Evolutionary conservation across 2,329 filamentous ascomycete species (phyloP).

Genomic region (Pseudocercospora macadamiae): DNA sequence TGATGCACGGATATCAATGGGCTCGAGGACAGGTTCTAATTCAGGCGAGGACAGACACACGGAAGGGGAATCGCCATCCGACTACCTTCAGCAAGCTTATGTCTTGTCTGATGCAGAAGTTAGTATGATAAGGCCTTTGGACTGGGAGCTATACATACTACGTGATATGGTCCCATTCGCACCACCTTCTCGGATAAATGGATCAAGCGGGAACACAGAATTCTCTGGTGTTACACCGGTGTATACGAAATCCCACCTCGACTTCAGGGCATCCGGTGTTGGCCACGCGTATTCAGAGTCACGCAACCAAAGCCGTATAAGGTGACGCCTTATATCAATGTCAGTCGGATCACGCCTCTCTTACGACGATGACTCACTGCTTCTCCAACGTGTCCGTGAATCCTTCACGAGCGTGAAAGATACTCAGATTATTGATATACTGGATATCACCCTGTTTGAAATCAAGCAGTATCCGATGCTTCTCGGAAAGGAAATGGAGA

Average conservation of each 20-base stretch:
- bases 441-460: conserved; percentile 51
- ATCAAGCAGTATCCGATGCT: conserved; percentile 42
- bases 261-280: conserved; percentile 43
- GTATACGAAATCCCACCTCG: conserved; percentile 59
- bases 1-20: too few species aligned
- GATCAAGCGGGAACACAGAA: conserved; percentile 61
- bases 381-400: conserved; percentile 47
- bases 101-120: too few species aligned
- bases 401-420: conserved; percentile 55
- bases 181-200: conserved; percentile 45
- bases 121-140: too few species aligned
- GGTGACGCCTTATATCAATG: conserved; percentile 42
- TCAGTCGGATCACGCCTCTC: neutral
- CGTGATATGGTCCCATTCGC: conserved; percentile 40
- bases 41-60: too few species aligned
- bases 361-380: conserved; percentile 37
- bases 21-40: too few species aligned
- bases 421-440: conserved; percentile 56
- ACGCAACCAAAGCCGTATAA: conserved; percentile 52
- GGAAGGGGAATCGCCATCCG: too few species aligned
- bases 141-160: too few species aligned
- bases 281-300: conserved; percentile 53
- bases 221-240: conserved; percentile 55
- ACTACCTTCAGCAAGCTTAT: too few species aligned
- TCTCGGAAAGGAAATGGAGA: conserved; percentile 49